phyloP scores from a whole-genome alignment of 495 filamentous ascomycete species.

The Hyaloscypha variabilis region DNA sequence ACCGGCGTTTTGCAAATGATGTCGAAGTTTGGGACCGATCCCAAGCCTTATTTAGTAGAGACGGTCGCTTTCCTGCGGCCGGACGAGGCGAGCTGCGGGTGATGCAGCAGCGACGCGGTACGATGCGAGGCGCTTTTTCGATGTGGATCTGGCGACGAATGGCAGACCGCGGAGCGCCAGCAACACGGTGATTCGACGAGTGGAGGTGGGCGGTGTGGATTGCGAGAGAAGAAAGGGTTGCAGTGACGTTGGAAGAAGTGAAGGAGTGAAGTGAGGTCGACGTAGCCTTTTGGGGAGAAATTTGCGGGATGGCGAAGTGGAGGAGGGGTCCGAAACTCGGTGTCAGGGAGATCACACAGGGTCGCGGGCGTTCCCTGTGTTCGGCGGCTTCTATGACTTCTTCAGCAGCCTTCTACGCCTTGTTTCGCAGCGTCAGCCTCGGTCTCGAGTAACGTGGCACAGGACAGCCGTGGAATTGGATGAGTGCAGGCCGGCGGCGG shows the following conservation, averaged over 20 bases:
- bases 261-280: not conserved
- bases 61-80: conserved; percentile 29
- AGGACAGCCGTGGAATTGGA: not conserved
- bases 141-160: not conserved
- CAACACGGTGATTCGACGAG: not conserved
- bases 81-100: conserved; percentile 29
- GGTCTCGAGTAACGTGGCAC: conserved; percentile 19
- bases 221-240: not conserved
- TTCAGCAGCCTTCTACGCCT: conserved; percentile 11
- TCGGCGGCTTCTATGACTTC: conserved; percentile 19
- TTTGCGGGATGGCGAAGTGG: conserved; percentile 1
- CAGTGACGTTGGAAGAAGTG: not conserved
- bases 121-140: conserved; percentile 24
- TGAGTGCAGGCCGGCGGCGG: not conserved
- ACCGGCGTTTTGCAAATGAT: conserved; percentile 5
- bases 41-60: not conserved
- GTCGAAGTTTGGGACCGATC: conserved; percentile 12
- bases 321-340: conserved; percentile 24
- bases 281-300: not conserved
- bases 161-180: not conserved
- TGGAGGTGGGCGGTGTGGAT: too few relatives aligned
- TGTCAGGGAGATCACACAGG: conserved; percentile 15
- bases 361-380: conserved; percentile 9
- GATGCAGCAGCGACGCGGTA: conserved; percentile 26
- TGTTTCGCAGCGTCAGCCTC: conserved; percentile 20